These are phyloP conservation scores for Arachis stenosperma DNA, from an alignment of 306 rosid genomes.

Conservation along the genomic window DNA sequence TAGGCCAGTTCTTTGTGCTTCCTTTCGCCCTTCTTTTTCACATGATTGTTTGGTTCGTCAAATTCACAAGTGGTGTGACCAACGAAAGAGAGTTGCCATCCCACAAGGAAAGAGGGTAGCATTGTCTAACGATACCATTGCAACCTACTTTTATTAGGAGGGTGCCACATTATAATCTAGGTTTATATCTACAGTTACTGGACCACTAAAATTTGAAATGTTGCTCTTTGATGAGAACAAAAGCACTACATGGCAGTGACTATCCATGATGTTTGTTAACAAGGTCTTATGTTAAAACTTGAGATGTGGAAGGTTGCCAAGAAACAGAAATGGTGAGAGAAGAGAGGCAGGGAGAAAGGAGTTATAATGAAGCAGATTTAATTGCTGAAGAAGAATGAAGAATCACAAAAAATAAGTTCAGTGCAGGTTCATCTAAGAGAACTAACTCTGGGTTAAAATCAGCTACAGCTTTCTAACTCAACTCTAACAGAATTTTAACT, in stretches of 20 bases:
- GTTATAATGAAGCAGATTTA: no score
- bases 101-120: background rate
- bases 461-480: no score
- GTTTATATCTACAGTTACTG: background rate
- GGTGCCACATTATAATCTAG: background rate
- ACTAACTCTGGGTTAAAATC: no score
- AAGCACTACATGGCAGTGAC: background rate
- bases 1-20: background rate
- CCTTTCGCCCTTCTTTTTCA: background rate
- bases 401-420: no score
- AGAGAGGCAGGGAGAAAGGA: no score
- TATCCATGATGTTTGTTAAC: background rate
- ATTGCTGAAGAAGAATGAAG: no score
- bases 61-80: background rate
- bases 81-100: background rate
- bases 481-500: no score
- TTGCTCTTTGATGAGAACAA: background rate
- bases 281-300: background rate
- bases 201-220: constrained; percentile 5
- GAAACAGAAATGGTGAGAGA: no score
- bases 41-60: background rate
- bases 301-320: no score
- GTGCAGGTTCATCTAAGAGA: no score
- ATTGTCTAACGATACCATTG: background rate
- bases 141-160: background rate